phyloP scores from a whole-genome alignment of 805 yeast species.

The Saturnispora mendoncae region DNA sequence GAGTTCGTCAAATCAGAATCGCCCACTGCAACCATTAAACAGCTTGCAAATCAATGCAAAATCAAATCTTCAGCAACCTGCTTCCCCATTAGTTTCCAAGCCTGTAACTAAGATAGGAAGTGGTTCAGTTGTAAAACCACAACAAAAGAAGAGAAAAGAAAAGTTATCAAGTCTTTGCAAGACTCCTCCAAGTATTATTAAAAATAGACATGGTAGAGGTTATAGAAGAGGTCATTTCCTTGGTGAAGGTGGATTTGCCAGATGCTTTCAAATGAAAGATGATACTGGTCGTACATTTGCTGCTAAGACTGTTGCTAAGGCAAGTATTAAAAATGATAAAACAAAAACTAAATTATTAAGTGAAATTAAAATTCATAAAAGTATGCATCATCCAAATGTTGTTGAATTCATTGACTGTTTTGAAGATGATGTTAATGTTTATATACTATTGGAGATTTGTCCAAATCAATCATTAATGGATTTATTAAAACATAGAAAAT shows the following conservation, averaged over 20 bases:
- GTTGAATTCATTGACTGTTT: slow-evolving; percentile 94
- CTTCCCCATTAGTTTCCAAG: slow-evolving; percentile 20
- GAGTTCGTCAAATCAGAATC: slow-evolving; percentile 32
- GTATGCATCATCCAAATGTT: slow-evolving; percentile 79
- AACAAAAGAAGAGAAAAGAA: slow-evolving; percentile 65
- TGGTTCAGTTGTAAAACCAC: slow-evolving; percentile 5
- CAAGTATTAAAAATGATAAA: slow-evolving; percentile 83
- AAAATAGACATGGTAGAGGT: slow-evolving; percentile 79
- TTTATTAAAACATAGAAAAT: slow-evolving; percentile 71
- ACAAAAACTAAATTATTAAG: slow-evolving; percentile 79
- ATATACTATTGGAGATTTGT: slow-evolving; percentile 88
- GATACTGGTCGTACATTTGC: slow-evolving; percentile 82
- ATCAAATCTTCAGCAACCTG: slow-evolving; percentile 23
- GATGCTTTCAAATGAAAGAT: slow-evolving; percentile 95
- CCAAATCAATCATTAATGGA: slow-evolving; percentile 94
- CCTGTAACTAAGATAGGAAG: slow-evolving; percentile 17
- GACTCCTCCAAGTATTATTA: slow-evolving; percentile 91
- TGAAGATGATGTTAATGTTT: slow-evolving; percentile 92
- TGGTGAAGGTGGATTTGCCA: slow-evolving; percentile 98
- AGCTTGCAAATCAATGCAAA: slow-evolving; percentile 43
- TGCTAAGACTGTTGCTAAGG: slow-evolving; percentile 96
- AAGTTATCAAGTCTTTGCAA: slow-evolving; percentile 85
- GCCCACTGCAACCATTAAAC: slow-evolving; percentile 41
- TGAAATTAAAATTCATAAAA: slow-evolving; percentile 91
- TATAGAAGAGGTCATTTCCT: slow-evolving; percentile 83